A percentile compares a stretch with the other conserved stretches of the same genome.
phyloP scores from a whole-genome alignment of 2,329 filamentous ascomycete species.

The Tricladium varicosporioides region DNA sequence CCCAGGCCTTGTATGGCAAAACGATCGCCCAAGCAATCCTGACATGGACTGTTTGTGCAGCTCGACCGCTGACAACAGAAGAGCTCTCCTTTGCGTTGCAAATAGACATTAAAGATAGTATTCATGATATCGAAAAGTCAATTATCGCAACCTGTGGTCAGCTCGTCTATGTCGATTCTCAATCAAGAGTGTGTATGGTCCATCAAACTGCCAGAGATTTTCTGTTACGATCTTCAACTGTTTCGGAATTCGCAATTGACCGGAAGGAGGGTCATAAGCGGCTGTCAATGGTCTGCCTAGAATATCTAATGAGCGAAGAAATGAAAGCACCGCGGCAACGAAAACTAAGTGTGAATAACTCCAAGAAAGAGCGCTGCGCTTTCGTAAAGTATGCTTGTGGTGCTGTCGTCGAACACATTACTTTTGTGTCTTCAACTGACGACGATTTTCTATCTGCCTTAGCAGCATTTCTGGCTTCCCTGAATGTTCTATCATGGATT shows the following conservation, averaged over 20 bases:
- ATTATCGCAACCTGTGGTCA: neutral
- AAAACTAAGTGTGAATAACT: neutral
- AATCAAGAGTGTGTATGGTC: neutral
- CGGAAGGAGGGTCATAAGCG: neutral
- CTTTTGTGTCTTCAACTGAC: no score
- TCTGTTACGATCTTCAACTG: neutral
- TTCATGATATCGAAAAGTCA: neutral
- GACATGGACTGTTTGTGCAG: neutral
- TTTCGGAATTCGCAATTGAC: neutral
- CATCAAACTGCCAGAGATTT: neutral
- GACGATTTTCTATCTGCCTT: neutral
- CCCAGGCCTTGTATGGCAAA: neutral
- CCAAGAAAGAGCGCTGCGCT: neutral
- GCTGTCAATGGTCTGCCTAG: neutral
- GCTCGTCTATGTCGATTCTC: neutral
- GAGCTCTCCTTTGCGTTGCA: neutral
- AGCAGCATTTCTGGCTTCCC: neutral
- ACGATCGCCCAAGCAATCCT: neutral
- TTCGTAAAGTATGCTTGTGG: neutral
- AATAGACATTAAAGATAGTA: neutral
- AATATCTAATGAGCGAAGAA: neutral
- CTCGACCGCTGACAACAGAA: neutral
- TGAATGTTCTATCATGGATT: neutral
- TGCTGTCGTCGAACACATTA: neutral
- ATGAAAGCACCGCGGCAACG: neutral